Conservation (phyloP, 345 rosid species). For the Gossypium stocksii region DNA sequence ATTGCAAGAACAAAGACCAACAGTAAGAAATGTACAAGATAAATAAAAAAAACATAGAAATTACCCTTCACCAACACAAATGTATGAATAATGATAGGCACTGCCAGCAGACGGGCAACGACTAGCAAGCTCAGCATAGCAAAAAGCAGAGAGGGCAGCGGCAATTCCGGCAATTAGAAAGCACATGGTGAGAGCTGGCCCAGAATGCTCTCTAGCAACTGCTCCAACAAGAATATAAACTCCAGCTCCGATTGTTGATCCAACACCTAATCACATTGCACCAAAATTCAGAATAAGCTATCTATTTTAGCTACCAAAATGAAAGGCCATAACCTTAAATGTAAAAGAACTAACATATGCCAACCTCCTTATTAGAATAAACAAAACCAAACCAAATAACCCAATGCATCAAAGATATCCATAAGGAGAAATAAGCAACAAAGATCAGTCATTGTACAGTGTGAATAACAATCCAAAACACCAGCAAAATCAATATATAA, state of each 20-base stretch:
- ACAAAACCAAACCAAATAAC: background rate
- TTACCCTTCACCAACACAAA: slow-evolving; percentile 98
- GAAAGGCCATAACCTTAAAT: background rate
- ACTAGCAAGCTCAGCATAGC: slow-evolving; percentile 93
- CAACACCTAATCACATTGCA: slow-evolving; percentile 61
- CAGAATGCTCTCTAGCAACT: slow-evolving; percentile 96
- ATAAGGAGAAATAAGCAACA: background rate
- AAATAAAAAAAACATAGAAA: background rate
- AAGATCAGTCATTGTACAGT: background rate
- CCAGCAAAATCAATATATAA: background rate
- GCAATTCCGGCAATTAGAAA: slow-evolving; percentile 96
- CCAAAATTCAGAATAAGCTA: slow-evolving; percentile 11
- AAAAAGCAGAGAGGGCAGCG: slow-evolving; percentile 90
- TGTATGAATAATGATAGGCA: slow-evolving; percentile 94
- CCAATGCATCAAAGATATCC: background rate
- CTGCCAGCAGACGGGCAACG: slow-evolving; percentile 99
- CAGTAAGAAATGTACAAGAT: slow-evolving; percentile 4
- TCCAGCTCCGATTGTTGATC: slow-evolving; percentile 98
- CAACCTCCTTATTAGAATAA: background rate
- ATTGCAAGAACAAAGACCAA: background rate
- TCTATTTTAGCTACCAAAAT: background rate
- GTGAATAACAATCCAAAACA: background rate
- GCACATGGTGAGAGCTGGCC: slow-evolving; percentile 84
- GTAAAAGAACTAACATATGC: background rate
- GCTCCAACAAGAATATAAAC: slow-evolving; percentile 96